Evolutionary conservation across 805 yeast species (phyloP).

Genomic region (Cyberlindnera misumaiensis): DNA sequence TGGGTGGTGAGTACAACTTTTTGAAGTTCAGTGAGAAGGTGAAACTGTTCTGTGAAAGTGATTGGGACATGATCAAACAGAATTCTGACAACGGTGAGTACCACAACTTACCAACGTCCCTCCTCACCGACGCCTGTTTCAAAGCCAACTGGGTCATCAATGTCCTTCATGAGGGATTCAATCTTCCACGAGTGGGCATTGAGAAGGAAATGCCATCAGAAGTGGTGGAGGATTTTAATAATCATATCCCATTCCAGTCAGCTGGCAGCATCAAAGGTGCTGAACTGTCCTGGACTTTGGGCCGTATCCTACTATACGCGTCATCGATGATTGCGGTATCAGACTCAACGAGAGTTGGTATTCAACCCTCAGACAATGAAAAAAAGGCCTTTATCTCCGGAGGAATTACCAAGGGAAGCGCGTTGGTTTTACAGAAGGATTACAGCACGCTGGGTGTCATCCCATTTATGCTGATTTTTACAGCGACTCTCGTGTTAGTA

Average conservation of each 20-base stretch:
- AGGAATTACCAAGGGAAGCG: constrained; percentile 7
- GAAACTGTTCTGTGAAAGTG: constrained; percentile 64
- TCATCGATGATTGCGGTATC: constrained; percentile 37
- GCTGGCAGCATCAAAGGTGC: constrained; percentile 74
- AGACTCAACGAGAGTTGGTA: constrained; percentile 12
- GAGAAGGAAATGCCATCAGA: constrained; percentile 32
- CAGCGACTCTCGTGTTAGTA: constrained; percentile 1
- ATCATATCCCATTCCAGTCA: constrained; percentile 67
- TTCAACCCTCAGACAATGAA: constrained; percentile 21
- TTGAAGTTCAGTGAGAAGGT: constrained; percentile 59
- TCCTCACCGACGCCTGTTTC: constrained; percentile 75
- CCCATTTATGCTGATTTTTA: constrained; percentile 9
- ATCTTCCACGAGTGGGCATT: constrained; percentile 64
- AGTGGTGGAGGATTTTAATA: constrained; percentile 17
- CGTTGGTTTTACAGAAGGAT: constrained; percentile 3
- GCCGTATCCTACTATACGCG: constrained; percentile 78
- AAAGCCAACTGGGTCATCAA: constrained; percentile 93
- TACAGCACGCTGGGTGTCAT: constrained; percentile 2
- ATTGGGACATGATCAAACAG: constrained; percentile 55
- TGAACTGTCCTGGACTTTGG: constrained; percentile 94
- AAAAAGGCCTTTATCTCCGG: constrained; percentile 18
- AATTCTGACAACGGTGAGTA: constrained; percentile 50
- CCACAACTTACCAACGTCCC: constrained; percentile 47
- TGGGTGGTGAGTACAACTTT: constrained; percentile 86
- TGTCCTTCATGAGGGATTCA: constrained; percentile 87